Conservation (phyloP, 1,284 basidiomycete species). For the Termitomyces sp. region DNA sequence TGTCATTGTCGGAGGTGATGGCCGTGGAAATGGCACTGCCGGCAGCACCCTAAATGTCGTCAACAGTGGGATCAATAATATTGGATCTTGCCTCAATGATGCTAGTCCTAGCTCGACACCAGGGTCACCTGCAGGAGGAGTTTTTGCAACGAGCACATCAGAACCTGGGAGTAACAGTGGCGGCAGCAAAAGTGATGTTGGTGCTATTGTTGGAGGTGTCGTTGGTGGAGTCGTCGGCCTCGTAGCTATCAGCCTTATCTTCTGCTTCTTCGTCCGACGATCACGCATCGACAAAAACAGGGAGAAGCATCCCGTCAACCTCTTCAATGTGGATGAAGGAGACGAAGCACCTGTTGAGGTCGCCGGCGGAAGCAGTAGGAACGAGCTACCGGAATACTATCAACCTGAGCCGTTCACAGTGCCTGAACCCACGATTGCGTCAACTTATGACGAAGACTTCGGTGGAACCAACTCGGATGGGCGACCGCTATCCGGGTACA, state of each 20-base stretch:
- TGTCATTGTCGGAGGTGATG: slow-evolving; percentile 61
- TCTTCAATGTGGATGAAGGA: slow-evolving; percentile 58
- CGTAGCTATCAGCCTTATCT: slow-evolving; percentile 35
- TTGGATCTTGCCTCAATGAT: slow-evolving; percentile 49
- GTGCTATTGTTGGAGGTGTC: slow-evolving; percentile 67
- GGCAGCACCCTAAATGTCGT: slow-evolving; percentile 60
- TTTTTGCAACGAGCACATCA: slow-evolving; percentile 54
- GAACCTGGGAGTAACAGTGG: slow-evolving; percentile 22
- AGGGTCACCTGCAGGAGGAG: slow-evolving; percentile 70
- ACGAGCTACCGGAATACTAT: slow-evolving; percentile 59
- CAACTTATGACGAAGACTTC: slow-evolving; percentile 21
- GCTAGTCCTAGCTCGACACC: slow-evolving; percentile 70
- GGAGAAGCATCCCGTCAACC: slow-evolving; percentile 57
- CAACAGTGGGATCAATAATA: slow-evolving; percentile 40
- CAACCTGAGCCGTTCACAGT: slow-evolving; percentile 70
- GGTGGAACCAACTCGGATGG: slow-evolving; percentile 21
- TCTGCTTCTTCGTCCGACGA: slow-evolving; percentile 53
- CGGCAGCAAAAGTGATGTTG: slow-evolving; percentile 41
- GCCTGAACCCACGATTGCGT: slow-evolving; percentile 48
- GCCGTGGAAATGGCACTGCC: slow-evolving; percentile 59
- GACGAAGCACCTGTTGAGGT: slow-evolving; percentile 32
- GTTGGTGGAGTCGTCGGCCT: slow-evolving; percentile 56
- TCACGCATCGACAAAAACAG: slow-evolving; percentile 27
- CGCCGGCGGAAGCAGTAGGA: slow-evolving; percentile 21
- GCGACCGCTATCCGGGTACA: slow-evolving; percentile 32